Evolutionary conservation across 805 yeast species (phyloP), one percentile per base, ranked within the genome.

Genomic region (Maudiozyma turicensis): DNA sequence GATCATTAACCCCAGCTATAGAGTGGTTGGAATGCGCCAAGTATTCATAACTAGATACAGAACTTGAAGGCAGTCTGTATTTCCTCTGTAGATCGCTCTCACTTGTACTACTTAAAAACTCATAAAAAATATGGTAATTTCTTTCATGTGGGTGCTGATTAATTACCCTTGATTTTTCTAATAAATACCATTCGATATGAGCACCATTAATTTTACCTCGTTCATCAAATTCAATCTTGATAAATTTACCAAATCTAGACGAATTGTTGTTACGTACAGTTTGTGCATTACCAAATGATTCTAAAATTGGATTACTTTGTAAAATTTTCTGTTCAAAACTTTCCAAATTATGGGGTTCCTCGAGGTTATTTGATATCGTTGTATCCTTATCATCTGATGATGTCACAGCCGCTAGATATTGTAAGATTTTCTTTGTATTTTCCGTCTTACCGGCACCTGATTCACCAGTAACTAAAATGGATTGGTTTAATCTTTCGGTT

Each of bases 381-480:
- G 30, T 3, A 10, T 38, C 42, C n/a, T 55, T 48, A 35, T 59
- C 58, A 48, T 66, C 57, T 8, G 76, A 61, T 1, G 45, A 41
- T 35, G 95, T 80, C 30, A 87, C 82, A 7, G 87, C 81, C 0
- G 96, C 87, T 49, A 93, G 73, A 64, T 89, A 93, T 64, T 90
- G 97, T 51, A 93, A 84, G 48, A 93, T 89, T 62, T 86, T 89
- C 66, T 93, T 93, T 5, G 99, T 93, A 57, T 88, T 93, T 68
- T 93, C 99, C 0, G 99, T 93, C 64, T 93, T 93, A 47, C 99
- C 99, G 0, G 99, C 99, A 56, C 99, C 99, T 28, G 95, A 84
- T 64, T 93, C 99, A 54, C 99, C 99, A 0, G 99, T 93, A n/a
- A 93, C 97, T 45, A 93, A 72, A 48, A 93, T 88, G 10, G 95